These are phyloP conservation scores for Eutrema heterophyllum DNA, from an alignment of 345 rosid species.

Conservation along the genomic window DNA sequence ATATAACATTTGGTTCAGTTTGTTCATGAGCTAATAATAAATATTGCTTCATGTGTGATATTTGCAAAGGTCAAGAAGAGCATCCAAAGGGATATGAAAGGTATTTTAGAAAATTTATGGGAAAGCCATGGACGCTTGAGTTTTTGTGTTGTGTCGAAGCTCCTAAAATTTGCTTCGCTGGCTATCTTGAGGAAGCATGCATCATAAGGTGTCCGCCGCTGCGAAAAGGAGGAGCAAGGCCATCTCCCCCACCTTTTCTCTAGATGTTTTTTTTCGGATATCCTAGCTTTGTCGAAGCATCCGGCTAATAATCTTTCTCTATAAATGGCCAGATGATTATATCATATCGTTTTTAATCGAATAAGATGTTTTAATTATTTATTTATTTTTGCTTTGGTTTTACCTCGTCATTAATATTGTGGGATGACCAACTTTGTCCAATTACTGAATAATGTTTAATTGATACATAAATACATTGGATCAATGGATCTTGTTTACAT, in stretches of 20 bases:
- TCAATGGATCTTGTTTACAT: no score
- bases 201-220: not conserved
- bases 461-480: no score
- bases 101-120: not conserved
- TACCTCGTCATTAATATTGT: not conserved
- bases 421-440: not conserved
- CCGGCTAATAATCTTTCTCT: not conserved
- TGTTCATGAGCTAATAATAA: not conserved
- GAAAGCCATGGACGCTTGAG: not conserved
- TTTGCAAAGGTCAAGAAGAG: not conserved
- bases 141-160: conserved; percentile 5
- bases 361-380: not conserved
- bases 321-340: not conserved
- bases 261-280: no score
- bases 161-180: not conserved
- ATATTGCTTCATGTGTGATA: not conserved
- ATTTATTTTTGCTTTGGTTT: not conserved
- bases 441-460: no score
- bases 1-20: not conserved
- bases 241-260: no score
- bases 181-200: not conserved
- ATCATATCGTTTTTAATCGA: not conserved
- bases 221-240: no score
- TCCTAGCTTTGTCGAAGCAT: no score
- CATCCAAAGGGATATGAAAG: not conserved